Evolutionary conservation across 176 grass and related monocot species (phyloP).

Genomic region (Oryza punctata): DNA sequence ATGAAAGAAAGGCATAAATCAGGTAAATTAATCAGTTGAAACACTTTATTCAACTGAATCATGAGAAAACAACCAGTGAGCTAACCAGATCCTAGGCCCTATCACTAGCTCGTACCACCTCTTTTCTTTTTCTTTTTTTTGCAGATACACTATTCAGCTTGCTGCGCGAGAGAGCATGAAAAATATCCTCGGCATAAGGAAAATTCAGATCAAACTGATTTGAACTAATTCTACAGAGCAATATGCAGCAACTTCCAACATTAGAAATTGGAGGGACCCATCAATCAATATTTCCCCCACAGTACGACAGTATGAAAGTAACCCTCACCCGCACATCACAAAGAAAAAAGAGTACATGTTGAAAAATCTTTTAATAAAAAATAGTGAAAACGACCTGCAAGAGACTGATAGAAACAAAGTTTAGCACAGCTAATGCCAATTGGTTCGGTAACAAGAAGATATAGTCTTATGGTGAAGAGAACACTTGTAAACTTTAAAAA

Average conservation of each 20-base stretch:
- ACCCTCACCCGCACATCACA: slow-evolving; percentile 1
- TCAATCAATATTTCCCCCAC: slow-evolving; percentile 5
- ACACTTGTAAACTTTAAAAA: slow-evolving; percentile 30
- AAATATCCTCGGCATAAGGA: neutral
- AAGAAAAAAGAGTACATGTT: neutral
- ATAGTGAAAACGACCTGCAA: slow-evolving; percentile 16
- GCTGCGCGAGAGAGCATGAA: neutral
- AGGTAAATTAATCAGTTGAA: neutral
- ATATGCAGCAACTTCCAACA: slow-evolving; percentile 14
- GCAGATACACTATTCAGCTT: slow-evolving; percentile 29
- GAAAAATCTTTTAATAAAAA: neutral
- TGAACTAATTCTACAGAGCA: neutral
- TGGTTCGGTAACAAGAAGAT: slow-evolving; percentile 11
- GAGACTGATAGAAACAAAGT: neutral
- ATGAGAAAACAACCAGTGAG: slow-evolving; percentile 14
- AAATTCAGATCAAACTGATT: neutral
- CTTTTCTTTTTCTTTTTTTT: neutral
- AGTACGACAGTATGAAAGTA: slow-evolving; percentile 1
- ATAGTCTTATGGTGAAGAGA: neutral
- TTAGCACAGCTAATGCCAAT: slow-evolving; percentile 16
- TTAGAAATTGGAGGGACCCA: slow-evolving; percentile 26
- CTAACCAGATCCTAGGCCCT: neutral
- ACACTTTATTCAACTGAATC: slow-evolving; percentile 1
- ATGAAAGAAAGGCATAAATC: neutral
- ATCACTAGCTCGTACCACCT: neutral